phyloP scores from a whole-genome alignment of 164 flowering plant species.

The Litsea cubeba region DNA sequence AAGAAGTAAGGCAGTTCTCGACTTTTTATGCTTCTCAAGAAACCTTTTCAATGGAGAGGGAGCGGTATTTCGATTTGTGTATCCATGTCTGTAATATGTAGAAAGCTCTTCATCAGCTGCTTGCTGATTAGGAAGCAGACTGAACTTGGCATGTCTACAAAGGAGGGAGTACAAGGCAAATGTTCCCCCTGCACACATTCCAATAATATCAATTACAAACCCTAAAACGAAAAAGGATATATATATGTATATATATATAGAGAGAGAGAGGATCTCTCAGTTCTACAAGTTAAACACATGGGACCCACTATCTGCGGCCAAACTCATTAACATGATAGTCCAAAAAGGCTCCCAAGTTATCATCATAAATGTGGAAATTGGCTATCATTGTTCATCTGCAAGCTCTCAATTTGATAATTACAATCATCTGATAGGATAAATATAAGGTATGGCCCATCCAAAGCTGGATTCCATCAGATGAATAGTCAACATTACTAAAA shows the following conservation, averaged over 20 bases:
- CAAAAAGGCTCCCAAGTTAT: not conserved
- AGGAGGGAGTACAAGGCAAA: slow-evolving; percentile 67
- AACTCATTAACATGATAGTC: not conserved
- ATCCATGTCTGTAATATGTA: slow-evolving; percentile 34
- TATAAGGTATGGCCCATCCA: not conserved
- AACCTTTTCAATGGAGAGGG: slow-evolving; percentile 36
- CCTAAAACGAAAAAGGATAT: not conserved
- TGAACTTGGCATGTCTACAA: slow-evolving; percentile 57
- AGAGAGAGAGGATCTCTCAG: not conserved
- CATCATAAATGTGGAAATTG: not conserved
- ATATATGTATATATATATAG: too few species aligned
- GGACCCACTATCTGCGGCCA: not conserved
- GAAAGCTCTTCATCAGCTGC: slow-evolving; percentile 74
- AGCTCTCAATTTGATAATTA: not conserved
- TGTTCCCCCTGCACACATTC: slow-evolving; percentile 48
- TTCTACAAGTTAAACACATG: not conserved
- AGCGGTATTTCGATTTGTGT: slow-evolving; percentile 15
- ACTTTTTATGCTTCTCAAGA: slow-evolving; percentile 49
- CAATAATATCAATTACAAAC: slow-evolving; percentile 9
- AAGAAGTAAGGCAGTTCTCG: slow-evolving; percentile 44
- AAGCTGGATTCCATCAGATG: not conserved
- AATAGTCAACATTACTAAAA: not conserved
- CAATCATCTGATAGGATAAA: not conserved
- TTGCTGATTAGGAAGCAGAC: slow-evolving; percentile 64
- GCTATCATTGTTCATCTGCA: not conserved